Base-by-base conservation (phyloP, 2,329 filamentous ascomycete genomes). In the Pseudocercospora fuligena region DNA sequence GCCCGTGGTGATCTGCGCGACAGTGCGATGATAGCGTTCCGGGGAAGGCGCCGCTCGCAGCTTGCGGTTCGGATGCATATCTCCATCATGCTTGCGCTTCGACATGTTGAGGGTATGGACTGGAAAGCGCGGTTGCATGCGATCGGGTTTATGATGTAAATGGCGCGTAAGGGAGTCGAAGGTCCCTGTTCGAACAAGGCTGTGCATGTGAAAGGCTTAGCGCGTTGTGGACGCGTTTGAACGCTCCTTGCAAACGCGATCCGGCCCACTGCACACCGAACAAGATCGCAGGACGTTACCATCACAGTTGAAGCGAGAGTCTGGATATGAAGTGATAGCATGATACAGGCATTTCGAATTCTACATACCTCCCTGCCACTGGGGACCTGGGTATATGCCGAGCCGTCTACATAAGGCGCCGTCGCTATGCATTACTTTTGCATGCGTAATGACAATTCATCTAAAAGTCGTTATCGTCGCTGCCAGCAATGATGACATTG, bases 401-500 rank as follows among this genome's bases (percentile, higher is more conserved):
- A 64, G 56, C 57, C 65, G 53, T 66, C 53, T 56, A 56, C 51
- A 53, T 49, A 53, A 49, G 61, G 63, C 64, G 60, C 63, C 63
- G 40, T 61, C 63, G 65, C 58, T 59, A 64, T 67, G 61, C 65
- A 33, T 31, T 21, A 43, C 6, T 19, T 31, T n/a, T 19, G 51
- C 51, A 31, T 56, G 27, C 51, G 27, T 9, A 8, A 56, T 56
- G 23, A 56, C 12, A 56, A 29, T 14, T 25, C 65, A 47, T 66
- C 53, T 75, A 97, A 81, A 90, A 97, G 74, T 97, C 93, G 72
- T 94, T 88, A 70, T 97, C 92, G 73, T 94, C 94, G 71, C 88
- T 89, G 64, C 94, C 94, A 66, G 93, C 89, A 75, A 97, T 90
- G 80, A 97, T 97, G 71, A 97, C 94, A 80, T 97, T 97, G 85